These are phyloP conservation scores for Xenoacremonium recifei DNA, from an alignment of 2,329 filamentous ascomycete genomes.

Conservation along the genomic window DNA sequence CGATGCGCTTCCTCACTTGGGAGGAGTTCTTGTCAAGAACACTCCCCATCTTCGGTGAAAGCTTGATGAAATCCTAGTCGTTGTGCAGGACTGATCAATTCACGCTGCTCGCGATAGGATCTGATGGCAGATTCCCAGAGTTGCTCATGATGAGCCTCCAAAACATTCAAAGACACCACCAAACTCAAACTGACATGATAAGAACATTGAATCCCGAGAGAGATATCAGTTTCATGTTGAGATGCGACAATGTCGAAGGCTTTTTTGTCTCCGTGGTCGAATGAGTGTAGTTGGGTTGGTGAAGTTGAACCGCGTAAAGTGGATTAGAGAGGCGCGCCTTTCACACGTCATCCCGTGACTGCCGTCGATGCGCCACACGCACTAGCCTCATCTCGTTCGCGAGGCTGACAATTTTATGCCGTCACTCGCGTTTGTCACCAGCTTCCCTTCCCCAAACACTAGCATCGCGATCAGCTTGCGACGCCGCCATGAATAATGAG, in stretches of 20 bases:
- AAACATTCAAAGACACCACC: too few relatives aligned
- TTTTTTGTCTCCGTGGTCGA: too few relatives aligned
- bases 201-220: too few relatives aligned
- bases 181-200: too few relatives aligned
- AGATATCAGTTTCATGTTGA: too few relatives aligned
- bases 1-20: constrained; percentile 60
- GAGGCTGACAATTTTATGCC: constrained; percentile 15
- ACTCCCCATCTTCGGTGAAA: constrained; percentile 64
- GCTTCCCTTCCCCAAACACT: not conserved
- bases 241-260: too few relatives aligned
- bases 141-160: too few relatives aligned
- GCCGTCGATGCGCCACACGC: constrained; percentile 16
- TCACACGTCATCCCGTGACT: constrained; percentile 42
- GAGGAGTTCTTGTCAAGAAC: constrained; percentile 63
- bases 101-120: too few relatives aligned
- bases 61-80: constrained; percentile 13
- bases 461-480: not conserved
- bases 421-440: constrained; percentile 6
- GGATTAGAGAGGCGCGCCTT: constrained; percentile 27
- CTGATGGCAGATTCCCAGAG: too few relatives aligned
- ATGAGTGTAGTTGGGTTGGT: constrained; percentile 2
- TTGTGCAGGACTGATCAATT: not conserved
- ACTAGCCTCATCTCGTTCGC: constrained; percentile 12
- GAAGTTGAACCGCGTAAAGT: constrained; percentile 35
- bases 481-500: constrained; percentile 79